phyloP scores from a whole-genome alignment of 352 stramenopile species.

The Phytophthora pinifolia region DNA sequence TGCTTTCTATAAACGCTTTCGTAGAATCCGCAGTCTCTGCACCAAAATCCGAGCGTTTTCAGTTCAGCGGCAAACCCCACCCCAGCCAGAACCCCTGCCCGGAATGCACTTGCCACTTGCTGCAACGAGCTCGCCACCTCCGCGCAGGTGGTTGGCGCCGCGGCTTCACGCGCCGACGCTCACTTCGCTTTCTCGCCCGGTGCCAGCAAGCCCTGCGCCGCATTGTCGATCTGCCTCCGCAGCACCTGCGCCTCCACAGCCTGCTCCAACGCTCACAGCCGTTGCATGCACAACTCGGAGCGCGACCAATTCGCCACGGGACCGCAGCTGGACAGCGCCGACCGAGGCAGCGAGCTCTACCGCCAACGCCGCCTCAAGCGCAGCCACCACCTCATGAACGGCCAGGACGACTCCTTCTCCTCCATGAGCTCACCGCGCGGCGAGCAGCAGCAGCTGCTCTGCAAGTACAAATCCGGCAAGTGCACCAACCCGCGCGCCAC shows the following conservation, averaged over 20 bases:
- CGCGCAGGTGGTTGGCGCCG: slow-evolving; percentile 30
- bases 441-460: slow-evolving; percentile 52
- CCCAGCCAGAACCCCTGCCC: slow-evolving; percentile 34
- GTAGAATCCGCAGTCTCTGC: slow-evolving; percentile 33
- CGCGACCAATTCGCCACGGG: slow-evolving; percentile 34
- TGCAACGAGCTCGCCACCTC: slow-evolving; percentile 46
- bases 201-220: slow-evolving; percentile 18
- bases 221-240: too few species aligned
- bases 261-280: slow-evolving; percentile 1
- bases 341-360: slow-evolving; percentile 35
- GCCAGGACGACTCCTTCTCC: slow-evolving; percentile 34
- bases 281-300: slow-evolving; percentile 35
- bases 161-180: slow-evolving; percentile 19
- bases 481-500: slow-evolving; percentile 79
- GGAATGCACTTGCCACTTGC: slow-evolving; percentile 40
- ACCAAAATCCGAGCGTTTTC: slow-evolving; percentile 38
- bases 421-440: slow-evolving; percentile 42
- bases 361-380: slow-evolving; percentile 34
- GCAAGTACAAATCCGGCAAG: too few species aligned
- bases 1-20: slow-evolving; percentile 13
- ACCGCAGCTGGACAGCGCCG: slow-evolving; percentile 29
- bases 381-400: slow-evolving; percentile 35
- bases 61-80: slow-evolving; percentile 32
- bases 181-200: slow-evolving; percentile 34
- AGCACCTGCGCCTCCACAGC: background rate